Evolutionary conservation across 1,284 basidiomycete genomes (phyloP).

Genomic region (Malassezia psittaci): DNA sequence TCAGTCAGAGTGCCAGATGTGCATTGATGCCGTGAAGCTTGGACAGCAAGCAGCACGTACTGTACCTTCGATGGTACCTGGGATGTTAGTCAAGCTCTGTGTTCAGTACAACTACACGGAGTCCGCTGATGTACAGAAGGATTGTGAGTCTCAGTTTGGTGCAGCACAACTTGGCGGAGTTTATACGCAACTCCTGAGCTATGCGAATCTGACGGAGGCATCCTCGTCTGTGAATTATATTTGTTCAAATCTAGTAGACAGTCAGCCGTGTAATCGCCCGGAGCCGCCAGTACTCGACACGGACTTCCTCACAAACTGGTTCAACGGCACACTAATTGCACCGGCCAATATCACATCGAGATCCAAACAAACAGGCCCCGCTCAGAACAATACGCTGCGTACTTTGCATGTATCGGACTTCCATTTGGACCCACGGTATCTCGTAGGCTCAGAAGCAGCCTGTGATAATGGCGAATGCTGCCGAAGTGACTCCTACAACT

Average conservation of each 20-base stretch:
- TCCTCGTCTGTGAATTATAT: constrained; percentile 40
- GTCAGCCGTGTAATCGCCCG: constrained; percentile 24
- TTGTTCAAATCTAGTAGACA: constrained; percentile 20
- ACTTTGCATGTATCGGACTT: constrained; percentile 68
- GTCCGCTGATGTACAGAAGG: constrained; percentile 53
- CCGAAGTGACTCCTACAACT: constrained; percentile 56
- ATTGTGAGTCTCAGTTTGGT: constrained; percentile 30
- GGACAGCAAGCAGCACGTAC: constrained; percentile 61
- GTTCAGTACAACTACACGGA: constrained; percentile 55
- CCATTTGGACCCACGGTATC: constrained; percentile 68
- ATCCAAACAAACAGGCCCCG: constrained; percentile 15
- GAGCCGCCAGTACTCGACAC: constrained; percentile 21
- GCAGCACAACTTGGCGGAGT: constrained; percentile 24
- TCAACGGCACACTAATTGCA: constrained; percentile 19
- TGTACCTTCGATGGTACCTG: constrained; percentile 58
- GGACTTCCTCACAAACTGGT: constrained; percentile 33
- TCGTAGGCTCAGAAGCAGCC: constrained; percentile 65
- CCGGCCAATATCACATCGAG: constrained; percentile 18
- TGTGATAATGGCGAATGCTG: constrained; percentile 65
- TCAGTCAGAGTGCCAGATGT: constrained; percentile 56
- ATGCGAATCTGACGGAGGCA: constrained; percentile 28
- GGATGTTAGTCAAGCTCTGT: constrained; percentile 58
- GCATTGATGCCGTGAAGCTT: constrained; percentile 58
- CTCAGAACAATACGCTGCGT: constrained; percentile 58
- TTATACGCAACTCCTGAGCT: constrained; percentile 40